Evolutionary conservation across 202 grass and related monocot genomes (phyloP).

Genomic region (Digitaria exilis): DNA sequence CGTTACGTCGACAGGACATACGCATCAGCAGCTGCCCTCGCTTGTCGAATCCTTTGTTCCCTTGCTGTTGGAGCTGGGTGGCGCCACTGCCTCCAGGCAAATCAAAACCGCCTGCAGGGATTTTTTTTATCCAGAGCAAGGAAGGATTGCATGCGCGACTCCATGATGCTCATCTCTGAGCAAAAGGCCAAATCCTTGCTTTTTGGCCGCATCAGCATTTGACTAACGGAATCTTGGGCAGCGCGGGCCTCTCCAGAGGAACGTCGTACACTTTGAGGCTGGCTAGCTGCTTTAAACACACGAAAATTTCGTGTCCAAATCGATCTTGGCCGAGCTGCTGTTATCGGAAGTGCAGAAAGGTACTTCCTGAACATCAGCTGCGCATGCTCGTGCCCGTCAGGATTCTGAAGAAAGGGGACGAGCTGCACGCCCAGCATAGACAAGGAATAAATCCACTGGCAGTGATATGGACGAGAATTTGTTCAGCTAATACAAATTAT

Average conservation of each 20-base stretch:
- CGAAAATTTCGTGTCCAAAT: not conserved
- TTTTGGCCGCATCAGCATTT: constrained; percentile 33
- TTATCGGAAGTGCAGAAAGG: not conserved
- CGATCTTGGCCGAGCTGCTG: not conserved
- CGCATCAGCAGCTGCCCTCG: not conserved
- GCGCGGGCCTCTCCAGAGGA: not conserved
- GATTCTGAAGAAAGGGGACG: not conserved
- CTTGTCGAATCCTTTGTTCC: not conserved
- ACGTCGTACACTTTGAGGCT: not conserved
- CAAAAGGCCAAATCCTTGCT: constrained; percentile 43
- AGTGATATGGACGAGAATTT: too few relatives aligned
- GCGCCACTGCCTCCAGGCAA: not conserved
- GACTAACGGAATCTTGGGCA: constrained; percentile 40
- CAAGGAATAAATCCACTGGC: too few relatives aligned
- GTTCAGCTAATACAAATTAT: too few relatives aligned
- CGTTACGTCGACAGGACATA: constrained; percentile 19
- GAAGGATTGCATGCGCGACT: not conserved
- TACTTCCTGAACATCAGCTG: not conserved
- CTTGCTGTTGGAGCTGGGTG: constrained; percentile 14
- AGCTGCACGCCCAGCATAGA: not conserved
- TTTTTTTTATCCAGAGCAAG: constrained; percentile 7
- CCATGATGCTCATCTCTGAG: constrained; percentile 8
- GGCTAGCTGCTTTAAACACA: not conserved
- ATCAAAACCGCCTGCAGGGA: constrained; percentile 1
- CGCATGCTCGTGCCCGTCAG: not conserved